These are phyloP conservation scores for Hericium alpestre DNA, from an alignment of 768 basidiomycete genomes.

Conservation along the genomic window DNA sequence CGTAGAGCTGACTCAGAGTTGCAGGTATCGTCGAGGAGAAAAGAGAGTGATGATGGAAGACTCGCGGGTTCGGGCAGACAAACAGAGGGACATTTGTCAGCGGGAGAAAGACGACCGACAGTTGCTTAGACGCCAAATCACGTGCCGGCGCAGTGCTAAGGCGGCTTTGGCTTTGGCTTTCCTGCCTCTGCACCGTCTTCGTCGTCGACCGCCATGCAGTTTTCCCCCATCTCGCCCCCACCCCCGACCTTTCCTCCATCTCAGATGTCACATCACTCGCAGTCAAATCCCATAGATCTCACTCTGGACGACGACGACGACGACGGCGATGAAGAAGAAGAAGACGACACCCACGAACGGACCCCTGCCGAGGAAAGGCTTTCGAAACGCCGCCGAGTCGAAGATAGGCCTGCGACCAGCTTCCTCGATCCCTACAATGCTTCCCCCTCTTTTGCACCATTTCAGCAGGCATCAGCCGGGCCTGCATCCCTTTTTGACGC, in stretches of 20 bases:
- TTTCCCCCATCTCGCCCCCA: background rate
- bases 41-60: too few species aligned
- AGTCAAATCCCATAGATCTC: conserved; percentile 56
- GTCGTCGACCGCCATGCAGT: conserved; percentile 2
- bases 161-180: background rate
- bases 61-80: too few species aligned
- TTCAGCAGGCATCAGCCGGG: background rate
- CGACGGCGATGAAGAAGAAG: conserved; percentile 31
- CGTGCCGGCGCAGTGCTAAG: too few species aligned
- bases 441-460: background rate
- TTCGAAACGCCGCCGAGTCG: conserved; percentile 11
- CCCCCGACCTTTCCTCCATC: conserved; percentile 1
- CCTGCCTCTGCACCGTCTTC: background rate
- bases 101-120: too few species aligned
- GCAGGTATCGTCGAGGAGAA: too few species aligned
- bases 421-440: background rate
- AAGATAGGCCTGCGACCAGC: conserved; percentile 1
- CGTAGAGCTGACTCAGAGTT: too few species aligned
- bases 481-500: background rate
- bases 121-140: too few species aligned
- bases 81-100: too few species aligned
- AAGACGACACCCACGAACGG: conserved; percentile 33
- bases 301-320: conserved; percentile 59
- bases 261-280: conserved; percentile 23
- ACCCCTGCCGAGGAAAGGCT: conserved; percentile 2